Conservation (phyloP, 768 basidiomycete species). For the Clavaria fumosa region DNA sequence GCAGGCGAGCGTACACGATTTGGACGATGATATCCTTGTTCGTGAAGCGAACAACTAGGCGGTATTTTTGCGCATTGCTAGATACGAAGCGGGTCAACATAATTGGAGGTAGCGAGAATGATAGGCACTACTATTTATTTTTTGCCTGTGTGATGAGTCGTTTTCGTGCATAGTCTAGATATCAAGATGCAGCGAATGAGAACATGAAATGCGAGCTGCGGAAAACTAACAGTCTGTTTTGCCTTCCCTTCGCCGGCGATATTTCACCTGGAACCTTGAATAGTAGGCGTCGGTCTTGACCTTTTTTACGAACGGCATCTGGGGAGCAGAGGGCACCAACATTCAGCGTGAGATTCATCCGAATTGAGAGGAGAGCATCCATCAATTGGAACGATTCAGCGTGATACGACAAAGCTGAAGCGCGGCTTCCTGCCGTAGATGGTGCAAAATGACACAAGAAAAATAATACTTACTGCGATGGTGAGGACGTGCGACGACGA, state of each 20-base stretch:
- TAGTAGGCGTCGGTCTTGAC: conserved; percentile 96
- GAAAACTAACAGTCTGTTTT: conserved; percentile 85
- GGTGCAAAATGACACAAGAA: too few species aligned
- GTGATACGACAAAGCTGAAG: too few species aligned
- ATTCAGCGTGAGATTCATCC: conserved; percentile 19
- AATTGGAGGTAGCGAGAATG: not conserved
- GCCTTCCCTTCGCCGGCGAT: conserved; percentile 92
- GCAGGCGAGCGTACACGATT: conserved; percentile 92
- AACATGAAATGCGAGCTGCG: not conserved
- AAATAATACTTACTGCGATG: too few species aligned
- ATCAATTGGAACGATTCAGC: conserved; percentile 11
- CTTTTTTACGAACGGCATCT: conserved; percentile 97
- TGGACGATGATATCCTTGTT: conserved; percentile 94
- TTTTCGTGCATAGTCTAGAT: conserved; percentile 89
- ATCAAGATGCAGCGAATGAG: conserved; percentile 9
- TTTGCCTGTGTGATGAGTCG: conserved; percentile 95
- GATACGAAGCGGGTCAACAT: not conserved
- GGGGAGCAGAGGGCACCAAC: conserved; percentile 4
- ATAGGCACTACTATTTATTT: conserved; percentile 89
- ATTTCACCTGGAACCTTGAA: conserved; percentile 97
- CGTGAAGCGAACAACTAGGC: conserved; percentile 96
- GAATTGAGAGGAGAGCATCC: conserved; percentile 16
- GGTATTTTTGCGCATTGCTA: conserved; percentile 94
- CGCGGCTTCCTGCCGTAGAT: too few species aligned
- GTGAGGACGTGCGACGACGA: too few species aligned